Evolutionary conservation across 495 filamentous ascomycete genomes (phyloP), one percentile per base, ranked within the genome.

Genomic region (Penicillium herquei): DNA sequence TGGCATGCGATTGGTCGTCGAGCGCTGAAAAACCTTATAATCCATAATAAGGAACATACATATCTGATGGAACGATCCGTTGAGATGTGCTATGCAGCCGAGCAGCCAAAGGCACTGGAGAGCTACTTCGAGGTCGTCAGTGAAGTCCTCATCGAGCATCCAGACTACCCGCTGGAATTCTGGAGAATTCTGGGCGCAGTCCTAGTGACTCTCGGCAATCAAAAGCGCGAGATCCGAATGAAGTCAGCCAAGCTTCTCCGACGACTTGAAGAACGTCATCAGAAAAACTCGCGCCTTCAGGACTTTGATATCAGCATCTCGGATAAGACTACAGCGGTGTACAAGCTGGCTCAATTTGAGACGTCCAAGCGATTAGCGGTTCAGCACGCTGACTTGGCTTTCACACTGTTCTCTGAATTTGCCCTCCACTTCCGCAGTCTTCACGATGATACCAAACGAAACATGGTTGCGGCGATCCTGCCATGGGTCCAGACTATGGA

Each of bases 221-320:
- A 96, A 61, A 88, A 91, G 64, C 89, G 88, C 59, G 85, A 90
- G 53, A 89, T 96, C 17, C 78, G 94, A 51, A 89, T 90, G 67
- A 94, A 94, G 68, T 92, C 92, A 2, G 91, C 90, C 0, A 88
- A 88, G 54, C 79, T 98, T 12, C 79, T 98, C 18, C 81, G 91
- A 31, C 85, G 84, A 6, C 76, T 97, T 1, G 95, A 98, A 64
- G 88, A 93, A 53, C 84, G 90, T 13, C 88, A 91, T 59, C 85
- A 88, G 64, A 88, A 87, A 61, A 91, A 80, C 61, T 96, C 92
- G 6, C 90, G 92, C 61, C 84, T 98, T 33, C 92, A 96, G 64
- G 95, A 98, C 68, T 95, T 96, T 47, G 95, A 98, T 62, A 96
- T 98, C 61, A 96, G 93, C 67, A 92, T 98, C 42, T 92, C 94